Evolutionary conservation across 2,329 filamentous ascomycete genomes (phyloP).

Genomic region (Trichoderma breve): DNA sequence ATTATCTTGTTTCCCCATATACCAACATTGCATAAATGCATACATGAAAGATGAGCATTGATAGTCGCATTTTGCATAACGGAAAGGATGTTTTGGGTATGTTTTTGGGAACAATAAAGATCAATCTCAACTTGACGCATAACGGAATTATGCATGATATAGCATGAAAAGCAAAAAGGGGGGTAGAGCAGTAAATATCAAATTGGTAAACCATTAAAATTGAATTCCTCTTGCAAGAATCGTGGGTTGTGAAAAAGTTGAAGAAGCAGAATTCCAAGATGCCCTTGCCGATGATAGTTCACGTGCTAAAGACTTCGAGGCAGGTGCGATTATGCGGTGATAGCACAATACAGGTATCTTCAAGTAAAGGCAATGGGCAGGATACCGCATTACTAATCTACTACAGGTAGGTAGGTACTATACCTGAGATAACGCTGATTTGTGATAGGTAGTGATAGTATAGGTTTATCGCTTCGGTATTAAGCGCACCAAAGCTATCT

Average conservation of each 20-base stretch:
- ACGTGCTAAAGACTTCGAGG: background rate
- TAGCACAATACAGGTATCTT: too few species aligned
- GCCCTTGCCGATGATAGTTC: background rate
- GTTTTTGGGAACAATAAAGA: background rate
- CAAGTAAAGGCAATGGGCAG: too few species aligned
- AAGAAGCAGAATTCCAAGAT: background rate
- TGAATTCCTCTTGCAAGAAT: background rate
- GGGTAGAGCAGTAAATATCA: background rate
- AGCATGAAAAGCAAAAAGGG: background rate
- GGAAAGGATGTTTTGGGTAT: background rate
- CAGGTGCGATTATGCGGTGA: too few species aligned
- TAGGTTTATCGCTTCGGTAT: too few species aligned
- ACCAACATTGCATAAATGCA: background rate
- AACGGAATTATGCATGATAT: background rate
- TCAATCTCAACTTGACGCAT: slow-evolving; percentile 2
- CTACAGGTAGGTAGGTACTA: too few species aligned
- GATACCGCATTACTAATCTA: too few species aligned
- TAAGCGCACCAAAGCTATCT: too few species aligned
- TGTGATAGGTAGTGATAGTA: too few species aligned
- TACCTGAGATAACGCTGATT: too few species aligned
- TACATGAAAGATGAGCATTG: background rate
- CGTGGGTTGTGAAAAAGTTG: background rate
- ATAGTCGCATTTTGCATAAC: slow-evolving; percentile 3
- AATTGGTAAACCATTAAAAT: background rate
- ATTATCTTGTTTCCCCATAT: background rate